Conservation (phyloP, 257 asterid genomes). For the Solanum pimpinellifolium region DNA sequence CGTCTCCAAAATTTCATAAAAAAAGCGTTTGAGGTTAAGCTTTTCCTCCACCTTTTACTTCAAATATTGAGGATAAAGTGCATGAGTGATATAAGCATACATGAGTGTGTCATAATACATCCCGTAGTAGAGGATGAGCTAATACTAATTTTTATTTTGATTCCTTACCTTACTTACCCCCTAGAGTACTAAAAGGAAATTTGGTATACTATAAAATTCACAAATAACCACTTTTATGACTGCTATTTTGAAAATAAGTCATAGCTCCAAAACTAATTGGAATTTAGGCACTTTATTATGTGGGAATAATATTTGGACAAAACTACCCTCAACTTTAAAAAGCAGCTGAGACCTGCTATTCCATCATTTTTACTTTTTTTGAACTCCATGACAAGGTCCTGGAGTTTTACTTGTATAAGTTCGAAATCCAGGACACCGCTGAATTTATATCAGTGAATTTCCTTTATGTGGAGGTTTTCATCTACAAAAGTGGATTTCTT, state of each 20-base stretch:
- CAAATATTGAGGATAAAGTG: not conserved
- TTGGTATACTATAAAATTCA: not conserved
- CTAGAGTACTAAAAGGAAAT: not conserved
- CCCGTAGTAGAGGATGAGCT: not conserved
- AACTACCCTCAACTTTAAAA: not conserved
- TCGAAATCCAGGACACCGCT: not conserved
- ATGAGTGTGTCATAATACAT: not conserved
- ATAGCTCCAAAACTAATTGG: not conserved
- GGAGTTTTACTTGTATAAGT: not conserved
- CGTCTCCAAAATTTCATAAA: conserved; percentile 67
- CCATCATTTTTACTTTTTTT: not conserved
- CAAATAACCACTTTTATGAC: not conserved
- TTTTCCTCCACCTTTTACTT: not conserved
- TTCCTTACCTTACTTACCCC: not conserved
- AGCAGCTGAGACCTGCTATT: not conserved
- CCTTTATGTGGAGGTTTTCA: not conserved
- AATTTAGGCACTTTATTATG: not conserved
- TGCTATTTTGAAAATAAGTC: not conserved
- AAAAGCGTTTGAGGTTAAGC: conserved; percentile 84
- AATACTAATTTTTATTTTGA: not conserved
- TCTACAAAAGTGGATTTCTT: not conserved
- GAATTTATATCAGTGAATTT: not conserved
- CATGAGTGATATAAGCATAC: not conserved
- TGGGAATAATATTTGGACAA: not conserved
- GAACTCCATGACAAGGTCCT: not conserved